Evolutionary conservation across 495 filamentous ascomycete genomes (phyloP).

Genomic region (Opeltia flavorubescens): DNA sequence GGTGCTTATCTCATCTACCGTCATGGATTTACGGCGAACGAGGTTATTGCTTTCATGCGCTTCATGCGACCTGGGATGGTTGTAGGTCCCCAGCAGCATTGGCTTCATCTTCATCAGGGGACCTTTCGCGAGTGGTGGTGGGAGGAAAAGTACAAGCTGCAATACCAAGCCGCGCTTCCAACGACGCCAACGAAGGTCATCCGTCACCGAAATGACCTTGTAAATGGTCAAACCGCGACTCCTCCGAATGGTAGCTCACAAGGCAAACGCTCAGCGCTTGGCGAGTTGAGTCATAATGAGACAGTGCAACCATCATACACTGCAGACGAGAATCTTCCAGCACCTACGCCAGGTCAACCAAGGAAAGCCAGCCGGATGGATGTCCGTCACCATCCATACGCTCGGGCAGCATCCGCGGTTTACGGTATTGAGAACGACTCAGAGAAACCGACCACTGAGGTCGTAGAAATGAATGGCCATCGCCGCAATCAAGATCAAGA

Average conservation of each 20-base stretch:
- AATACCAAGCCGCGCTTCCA: constrained; percentile 47
- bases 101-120: constrained; percentile 94
- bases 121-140: constrained; percentile 97
- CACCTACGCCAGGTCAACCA: constrained; percentile 90
- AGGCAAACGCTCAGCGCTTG: constrained; percentile 66
- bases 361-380: constrained; percentile 66
- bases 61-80: constrained; percentile 99
- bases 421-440: constrained; percentile 23
- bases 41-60: constrained; percentile 96
- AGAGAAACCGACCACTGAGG: constrained; percentile 27
- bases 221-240: constrained; percentile 58
- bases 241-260: constrained; percentile 60
- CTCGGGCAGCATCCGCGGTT: constrained; percentile 26
- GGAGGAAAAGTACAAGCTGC: constrained; percentile 69
- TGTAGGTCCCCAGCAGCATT: constrained; percentile 97
- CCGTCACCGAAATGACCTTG: constrained; percentile 13
- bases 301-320: constrained; percentile 3
- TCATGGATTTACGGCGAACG: constrained; percentile 96
- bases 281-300: constrained; percentile 78
- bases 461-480: constrained; percentile 18
- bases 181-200: constrained; percentile 63
- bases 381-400: constrained; percentile 39
- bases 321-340: constrained; percentile 75
- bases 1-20: constrained; percentile 96
- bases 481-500: constrained; percentile 27